These are phyloP conservation scores for Salisapilia sapeloensis DNA, from an alignment of 352 stramenopile genomes.

Conservation along the genomic window DNA sequence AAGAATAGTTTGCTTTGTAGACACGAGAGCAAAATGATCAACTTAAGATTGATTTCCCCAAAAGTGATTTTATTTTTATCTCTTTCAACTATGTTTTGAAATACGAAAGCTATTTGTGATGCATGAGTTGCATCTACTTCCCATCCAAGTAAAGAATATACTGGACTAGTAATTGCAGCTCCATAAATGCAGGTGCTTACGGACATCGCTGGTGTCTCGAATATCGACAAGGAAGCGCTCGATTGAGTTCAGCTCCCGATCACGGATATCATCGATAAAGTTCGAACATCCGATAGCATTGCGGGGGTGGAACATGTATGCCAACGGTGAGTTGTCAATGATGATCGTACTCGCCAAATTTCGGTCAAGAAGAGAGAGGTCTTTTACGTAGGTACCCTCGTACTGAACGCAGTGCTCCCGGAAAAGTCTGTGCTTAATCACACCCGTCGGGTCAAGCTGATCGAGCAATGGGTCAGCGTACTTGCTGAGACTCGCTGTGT, in stretches of 20 bases:
- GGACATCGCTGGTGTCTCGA: slow-evolving; percentile 35
- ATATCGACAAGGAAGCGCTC: slow-evolving; percentile 39
- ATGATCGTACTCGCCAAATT: slow-evolving; percentile 92
- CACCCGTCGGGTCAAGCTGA: slow-evolving; percentile 83
- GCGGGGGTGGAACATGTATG: slow-evolving; percentile 94
- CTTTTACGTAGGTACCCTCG: slow-evolving; percentile 95
- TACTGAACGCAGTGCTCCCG: slow-evolving; percentile 93
- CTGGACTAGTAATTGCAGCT: slow-evolving; percentile 30
- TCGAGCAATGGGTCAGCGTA: slow-evolving; percentile 97
- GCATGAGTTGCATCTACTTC: too few relatives aligned
- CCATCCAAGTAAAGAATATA: neutral
- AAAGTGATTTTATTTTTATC: too few relatives aligned
- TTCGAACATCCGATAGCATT: slow-evolving; percentile 68
- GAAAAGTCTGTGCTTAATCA: slow-evolving; percentile 84
- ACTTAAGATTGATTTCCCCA: too few relatives aligned
- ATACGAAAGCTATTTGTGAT: too few relatives aligned
- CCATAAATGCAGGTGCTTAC: slow-evolving; percentile 53
- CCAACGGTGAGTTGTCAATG: slow-evolving; percentile 98
- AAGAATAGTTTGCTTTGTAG: too few relatives aligned
- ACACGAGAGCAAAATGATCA: too few relatives aligned
- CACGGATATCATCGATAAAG: slow-evolving; percentile 84
- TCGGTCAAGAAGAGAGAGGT: slow-evolving; percentile 89
- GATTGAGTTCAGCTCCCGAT: slow-evolving; percentile 82
- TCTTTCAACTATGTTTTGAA: too few relatives aligned
- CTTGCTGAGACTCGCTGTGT: slow-evolving; percentile 94